These are phyloP conservation scores for Chloranthus sessilifolius DNA, from an alignment of 164 flowering plant species.

Conservation along the genomic window DNA sequence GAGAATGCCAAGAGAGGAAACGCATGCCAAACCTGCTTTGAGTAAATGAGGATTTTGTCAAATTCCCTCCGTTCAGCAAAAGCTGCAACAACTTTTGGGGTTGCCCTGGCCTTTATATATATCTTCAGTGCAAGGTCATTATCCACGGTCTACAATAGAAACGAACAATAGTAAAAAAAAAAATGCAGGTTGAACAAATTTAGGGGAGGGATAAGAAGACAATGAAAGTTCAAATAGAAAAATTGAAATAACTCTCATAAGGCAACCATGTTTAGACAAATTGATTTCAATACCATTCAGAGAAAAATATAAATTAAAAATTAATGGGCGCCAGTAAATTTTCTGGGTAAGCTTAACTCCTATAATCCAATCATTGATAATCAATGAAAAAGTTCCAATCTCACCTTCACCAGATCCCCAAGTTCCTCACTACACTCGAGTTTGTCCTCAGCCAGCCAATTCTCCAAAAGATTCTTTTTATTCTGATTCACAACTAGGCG, in stretches of 20 bases:
- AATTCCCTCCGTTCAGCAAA: slow-evolving; percentile 99
- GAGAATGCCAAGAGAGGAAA: too few relatives aligned
- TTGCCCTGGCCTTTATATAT: slow-evolving; percentile 97
- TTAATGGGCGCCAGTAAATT: too few relatives aligned
- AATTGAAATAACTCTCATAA: too few relatives aligned
- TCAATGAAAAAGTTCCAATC: slow-evolving; percentile 6
- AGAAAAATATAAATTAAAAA: too few relatives aligned
- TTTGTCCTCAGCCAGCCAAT: slow-evolving; percentile 99
- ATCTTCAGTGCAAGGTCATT: slow-evolving; percentile 97
- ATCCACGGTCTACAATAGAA: slow-evolving; percentile 78
- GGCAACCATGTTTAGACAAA: too few relatives aligned
- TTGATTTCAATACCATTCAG: too few relatives aligned
- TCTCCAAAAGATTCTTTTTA: slow-evolving; percentile 93
- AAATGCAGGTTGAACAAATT: too few relatives aligned
- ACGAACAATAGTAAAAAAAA: background rate
- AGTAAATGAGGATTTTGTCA: slow-evolving; percentile 94
- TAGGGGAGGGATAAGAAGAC: too few relatives aligned
- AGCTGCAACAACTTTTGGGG: slow-evolving; percentile 99
- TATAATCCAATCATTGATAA: too few relatives aligned
- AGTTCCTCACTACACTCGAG: slow-evolving; percentile 98
- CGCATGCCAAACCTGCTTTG: slow-evolving; percentile 70
- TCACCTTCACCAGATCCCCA: slow-evolving; percentile 98
- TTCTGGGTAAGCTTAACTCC: too few relatives aligned
- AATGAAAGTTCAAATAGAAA: too few relatives aligned
- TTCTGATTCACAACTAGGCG: slow-evolving; percentile 98